A percentile compares a stretch with the other conserved stretches of the same genome.
phyloP scores from a whole-genome alignment of 257 asterid genomes.

The Salvia miltiorrhiza region DNA sequence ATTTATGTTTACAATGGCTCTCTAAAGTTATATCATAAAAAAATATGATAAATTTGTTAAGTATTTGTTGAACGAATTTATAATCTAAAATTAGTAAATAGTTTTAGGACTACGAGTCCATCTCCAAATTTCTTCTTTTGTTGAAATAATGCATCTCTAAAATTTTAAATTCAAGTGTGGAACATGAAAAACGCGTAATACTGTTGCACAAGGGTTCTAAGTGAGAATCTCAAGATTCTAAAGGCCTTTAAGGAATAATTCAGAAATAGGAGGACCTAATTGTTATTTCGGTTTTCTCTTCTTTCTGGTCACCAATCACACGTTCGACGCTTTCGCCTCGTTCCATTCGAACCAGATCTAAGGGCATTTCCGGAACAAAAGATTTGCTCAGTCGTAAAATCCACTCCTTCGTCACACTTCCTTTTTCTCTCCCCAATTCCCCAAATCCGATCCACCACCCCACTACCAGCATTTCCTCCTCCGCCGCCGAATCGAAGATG shows the following conservation, averaged over 20 bases:
- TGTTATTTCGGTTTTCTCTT: not conserved
- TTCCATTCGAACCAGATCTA: conserved; percentile 28
- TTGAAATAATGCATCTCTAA: too few species aligned
- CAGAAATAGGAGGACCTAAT: not conserved
- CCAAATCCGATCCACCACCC: conserved; percentile 16
- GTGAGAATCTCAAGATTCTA: not conserved
- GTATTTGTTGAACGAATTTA: too few species aligned
- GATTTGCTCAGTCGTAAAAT: not conserved
- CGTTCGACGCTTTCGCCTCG: not conserved
- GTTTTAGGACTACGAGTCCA: too few species aligned
- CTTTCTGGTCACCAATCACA: conserved; percentile 25
- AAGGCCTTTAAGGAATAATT: not conserved
- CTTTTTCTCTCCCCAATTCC: conserved; percentile 8
- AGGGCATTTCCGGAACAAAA: conserved; percentile 30
- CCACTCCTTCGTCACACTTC: conserved; percentile 22
- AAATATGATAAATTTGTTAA: too few species aligned
- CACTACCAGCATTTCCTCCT: conserved; percentile 3
- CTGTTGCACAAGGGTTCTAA: too few species aligned
- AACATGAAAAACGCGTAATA: too few species aligned
- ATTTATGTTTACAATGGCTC: too few species aligned
- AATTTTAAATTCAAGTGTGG: too few species aligned
- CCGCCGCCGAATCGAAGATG: conserved; percentile 45
- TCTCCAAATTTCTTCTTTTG: too few species aligned
- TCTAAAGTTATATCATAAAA: too few species aligned
- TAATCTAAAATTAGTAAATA: too few species aligned